Evolutionary conservation across 1,139 yeast genomes (phyloP), one percentile per base, ranked within the genome.

Genomic region (Nakaseomyces uthaithaninus): DNA sequence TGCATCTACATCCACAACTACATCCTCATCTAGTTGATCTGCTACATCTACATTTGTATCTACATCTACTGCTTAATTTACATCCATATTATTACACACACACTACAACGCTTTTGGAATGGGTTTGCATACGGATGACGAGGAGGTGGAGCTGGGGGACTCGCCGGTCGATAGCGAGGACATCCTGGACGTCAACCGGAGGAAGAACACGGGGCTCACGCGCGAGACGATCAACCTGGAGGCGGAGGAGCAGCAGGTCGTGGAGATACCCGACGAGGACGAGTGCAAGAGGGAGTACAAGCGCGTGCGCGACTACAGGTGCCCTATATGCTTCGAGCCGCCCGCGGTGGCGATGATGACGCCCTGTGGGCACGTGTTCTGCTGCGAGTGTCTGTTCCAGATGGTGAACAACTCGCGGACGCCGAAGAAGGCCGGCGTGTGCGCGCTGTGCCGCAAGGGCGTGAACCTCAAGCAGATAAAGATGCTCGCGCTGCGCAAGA

Each of bases 361-460:
- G 3, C 70, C 72, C 0, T 75, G 80, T 56, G 80, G 79, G 0
- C 80, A 75, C 54, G 57, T 71, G 6, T 74, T 67, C 48, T 75
- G 80, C 51, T 60, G 66, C 6, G 68, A 67, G 26, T 75, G 80
- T 52, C 59, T 72, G 9, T 73, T 68, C 51, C 64, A 65, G 36
- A 72, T 76, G 40, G 58, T 74, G 23, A 68, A 72, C 15, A 64
- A 66, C 33, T 66, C 73, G n/a, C 59, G 63, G 27, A 58, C 59
- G 33, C 53, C 52, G 16, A 59, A 48, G 27, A 46, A 51, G 9
- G 52, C 55, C 18, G 75, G 74, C 0, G 63, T 65, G n/a, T 73
- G 78, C 54, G 68, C 76, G 2, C 55, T 73, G 16, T 73, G 78
- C 45, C 63, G 78, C 39, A 57, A 62, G 26, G 55, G 54, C n/a